These are phyloP conservation scores for Podospora bellae-mahoneyi DNA, from an alignment of 495 filamentous ascomycete species.

Conservation along the genomic window DNA sequence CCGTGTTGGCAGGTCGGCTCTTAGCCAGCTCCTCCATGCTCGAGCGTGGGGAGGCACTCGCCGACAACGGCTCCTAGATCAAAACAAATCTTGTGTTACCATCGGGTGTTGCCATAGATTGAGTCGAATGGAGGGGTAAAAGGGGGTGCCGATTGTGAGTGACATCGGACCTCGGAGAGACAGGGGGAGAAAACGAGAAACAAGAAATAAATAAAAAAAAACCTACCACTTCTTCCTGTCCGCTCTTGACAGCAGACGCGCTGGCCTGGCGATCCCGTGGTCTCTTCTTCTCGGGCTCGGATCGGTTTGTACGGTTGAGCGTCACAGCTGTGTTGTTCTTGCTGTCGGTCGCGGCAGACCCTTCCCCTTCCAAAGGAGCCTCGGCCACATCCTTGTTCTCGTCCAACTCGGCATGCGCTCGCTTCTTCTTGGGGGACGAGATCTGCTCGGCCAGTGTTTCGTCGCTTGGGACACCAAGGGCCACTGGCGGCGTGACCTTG, in stretches of 20 bases:
- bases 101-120: background rate
- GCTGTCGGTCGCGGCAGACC: conserved; percentile 20
- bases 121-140: background rate
- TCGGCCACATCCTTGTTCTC: conserved; percentile 37
- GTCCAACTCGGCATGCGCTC: conserved; percentile 52
- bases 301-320: conserved; percentile 41
- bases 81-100: conserved; percentile 17
- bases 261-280: conserved; percentile 41
- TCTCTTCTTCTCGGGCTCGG: conserved; percentile 57
- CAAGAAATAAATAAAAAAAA: background rate
- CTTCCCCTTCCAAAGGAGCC: conserved; percentile 37
- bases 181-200: background rate
- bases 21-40: conserved; percentile 19
- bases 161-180: background rate
- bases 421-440: conserved; percentile 56
- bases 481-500: conserved; percentile 33
- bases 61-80: conserved; percentile 20
- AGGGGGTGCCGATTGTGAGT: background rate
- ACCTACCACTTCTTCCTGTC: conserved; percentile 27
- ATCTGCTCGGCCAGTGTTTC: conserved; percentile 45
- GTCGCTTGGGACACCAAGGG: conserved; percentile 29
- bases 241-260: conserved; percentile 18
- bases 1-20: background rate
- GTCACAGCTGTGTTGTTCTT: conserved; percentile 23
- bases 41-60: conserved; percentile 23